Conservation (phyloP, 768 basidiomycete species). For the Boletus subcaerulescens region DNA sequence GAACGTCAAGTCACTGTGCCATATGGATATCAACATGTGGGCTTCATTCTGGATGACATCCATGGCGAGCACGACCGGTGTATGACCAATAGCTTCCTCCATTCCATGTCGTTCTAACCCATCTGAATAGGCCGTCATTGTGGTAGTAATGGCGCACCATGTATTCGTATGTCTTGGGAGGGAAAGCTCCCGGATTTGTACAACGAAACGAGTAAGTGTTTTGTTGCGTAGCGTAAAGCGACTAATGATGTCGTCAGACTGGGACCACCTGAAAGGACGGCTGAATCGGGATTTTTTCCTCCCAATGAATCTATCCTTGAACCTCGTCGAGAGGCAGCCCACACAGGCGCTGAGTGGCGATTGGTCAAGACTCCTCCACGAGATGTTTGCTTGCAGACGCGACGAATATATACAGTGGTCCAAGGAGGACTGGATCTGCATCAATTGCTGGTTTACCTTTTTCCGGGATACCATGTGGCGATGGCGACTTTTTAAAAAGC, state of each 20-base stretch:
- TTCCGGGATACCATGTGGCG: background rate
- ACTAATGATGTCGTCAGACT: background rate
- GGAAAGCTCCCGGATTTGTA: background rate
- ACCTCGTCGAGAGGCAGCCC: background rate
- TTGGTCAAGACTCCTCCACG: constrained; percentile 1
- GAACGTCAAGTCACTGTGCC: background rate
- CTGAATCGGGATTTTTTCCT: background rate
- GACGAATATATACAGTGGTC: background rate
- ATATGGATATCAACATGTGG: background rate
- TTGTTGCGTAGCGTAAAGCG: background rate
- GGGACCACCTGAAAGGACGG: background rate
- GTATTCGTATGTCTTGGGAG: background rate
- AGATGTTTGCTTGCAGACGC: background rate
- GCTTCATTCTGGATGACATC: constrained; percentile 1
- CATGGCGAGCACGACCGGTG: background rate
- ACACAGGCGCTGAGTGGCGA: background rate
- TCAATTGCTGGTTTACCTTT: background rate
- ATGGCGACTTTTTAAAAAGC: background rate
- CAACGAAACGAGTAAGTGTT: constrained; percentile 1
- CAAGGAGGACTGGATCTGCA: background rate
- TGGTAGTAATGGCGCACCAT: background rate
- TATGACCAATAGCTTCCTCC: background rate
- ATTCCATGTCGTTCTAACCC: background rate
- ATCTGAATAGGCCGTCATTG: background rate
- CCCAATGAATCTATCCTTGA: background rate